Percentiles rank a stretch among this genome's conserved stretches.
Conservation (phyloP, 164 flowering plant species). For the Vitis cinerea region DNA sequence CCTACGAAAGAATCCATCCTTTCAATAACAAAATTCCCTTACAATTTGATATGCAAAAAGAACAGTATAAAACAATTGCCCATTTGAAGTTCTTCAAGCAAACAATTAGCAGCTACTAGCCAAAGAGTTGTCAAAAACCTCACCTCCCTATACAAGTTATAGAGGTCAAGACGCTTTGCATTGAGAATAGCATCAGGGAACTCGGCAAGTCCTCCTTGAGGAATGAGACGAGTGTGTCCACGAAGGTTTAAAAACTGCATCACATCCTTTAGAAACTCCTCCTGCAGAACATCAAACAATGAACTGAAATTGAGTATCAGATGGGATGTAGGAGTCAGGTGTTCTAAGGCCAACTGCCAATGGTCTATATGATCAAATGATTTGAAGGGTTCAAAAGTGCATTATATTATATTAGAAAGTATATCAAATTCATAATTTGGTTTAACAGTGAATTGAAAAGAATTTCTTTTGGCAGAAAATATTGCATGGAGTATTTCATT, state of each 20-base stretch:
- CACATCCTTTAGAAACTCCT: slow-evolving; percentile 92
- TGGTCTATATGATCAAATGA: no score
- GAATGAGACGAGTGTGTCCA: slow-evolving; percentile 92
- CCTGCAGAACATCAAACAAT: slow-evolving; percentile 46
- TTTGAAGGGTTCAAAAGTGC: no score
- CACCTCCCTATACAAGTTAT: slow-evolving; percentile 96
- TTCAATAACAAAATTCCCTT: neutral
- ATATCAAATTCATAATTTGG: no score
- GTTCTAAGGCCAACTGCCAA: no score
- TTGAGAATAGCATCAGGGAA: slow-evolving; percentile 98
- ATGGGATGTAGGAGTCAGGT: no score
- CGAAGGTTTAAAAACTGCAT: slow-evolving; percentile 92
- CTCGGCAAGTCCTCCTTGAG: slow-evolving; percentile 96
- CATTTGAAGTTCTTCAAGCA: neutral
- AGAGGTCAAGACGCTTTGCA: slow-evolving; percentile 94
- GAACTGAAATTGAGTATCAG: neutral
- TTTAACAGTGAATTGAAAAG: no score
- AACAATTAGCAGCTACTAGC: neutral
- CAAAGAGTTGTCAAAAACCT: neutral
- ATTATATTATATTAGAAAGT: no score
- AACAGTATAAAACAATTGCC: neutral
- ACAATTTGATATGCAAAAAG: neutral
- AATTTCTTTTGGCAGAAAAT: no score
- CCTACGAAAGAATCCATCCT: slow-evolving; percentile 37
- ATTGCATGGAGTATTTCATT: no score